phyloP scores from a whole-genome alignment of 1,284 basidiomycete genomes.

The Tilletia walkeri region DNA sequence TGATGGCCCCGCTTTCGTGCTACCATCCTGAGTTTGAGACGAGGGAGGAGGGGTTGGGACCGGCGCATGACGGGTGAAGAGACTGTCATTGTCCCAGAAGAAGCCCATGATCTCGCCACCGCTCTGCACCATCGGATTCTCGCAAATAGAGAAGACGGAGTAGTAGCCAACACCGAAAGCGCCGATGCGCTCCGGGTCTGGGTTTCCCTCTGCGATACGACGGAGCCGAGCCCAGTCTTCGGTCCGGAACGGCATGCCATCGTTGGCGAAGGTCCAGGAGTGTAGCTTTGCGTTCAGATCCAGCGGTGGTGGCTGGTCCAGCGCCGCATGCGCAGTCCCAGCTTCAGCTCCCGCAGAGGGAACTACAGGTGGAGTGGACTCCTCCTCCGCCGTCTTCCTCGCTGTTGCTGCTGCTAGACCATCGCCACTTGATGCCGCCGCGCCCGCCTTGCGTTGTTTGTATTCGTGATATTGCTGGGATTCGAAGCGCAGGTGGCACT shows the following conservation, averaged over 20 bases:
- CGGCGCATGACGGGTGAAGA: slow-evolving; percentile 41
- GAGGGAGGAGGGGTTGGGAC: background rate
- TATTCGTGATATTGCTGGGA: slow-evolving; percentile 18
- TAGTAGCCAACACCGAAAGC: slow-evolving; percentile 61
- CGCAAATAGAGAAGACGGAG: slow-evolving; percentile 61
- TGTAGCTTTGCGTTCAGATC: slow-evolving; percentile 53
- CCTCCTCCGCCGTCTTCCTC: background rate
- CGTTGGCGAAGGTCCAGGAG: slow-evolving; percentile 72
- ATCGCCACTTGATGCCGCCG: background rate
- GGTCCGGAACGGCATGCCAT: slow-evolving; percentile 63
- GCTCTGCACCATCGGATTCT: slow-evolving; percentile 87
- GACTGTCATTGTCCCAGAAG: slow-evolving; percentile 72
- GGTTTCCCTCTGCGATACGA: slow-evolving; percentile 60
- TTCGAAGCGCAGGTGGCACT: slow-evolving; percentile 53
- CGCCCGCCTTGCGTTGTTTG: slow-evolving; percentile 10
- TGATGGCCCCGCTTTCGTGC: slow-evolving; percentile 18
- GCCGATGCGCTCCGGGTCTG: slow-evolving; percentile 61
- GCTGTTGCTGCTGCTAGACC: background rate
- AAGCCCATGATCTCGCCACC: slow-evolving; percentile 85
- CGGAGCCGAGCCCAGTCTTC: slow-evolving; percentile 54
- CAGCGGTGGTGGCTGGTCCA: slow-evolving; percentile 30
- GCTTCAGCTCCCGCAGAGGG: background rate
- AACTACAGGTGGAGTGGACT: background rate
- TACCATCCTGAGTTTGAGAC: slow-evolving; percentile 1
- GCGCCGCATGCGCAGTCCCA: background rate